A percentile compares a stretch with the other conserved stretches of the same genome.
Evolutionary conservation across 345 rosid genomes (phyloP).

Genomic region (Eutrema heterophyllum): DNA sequence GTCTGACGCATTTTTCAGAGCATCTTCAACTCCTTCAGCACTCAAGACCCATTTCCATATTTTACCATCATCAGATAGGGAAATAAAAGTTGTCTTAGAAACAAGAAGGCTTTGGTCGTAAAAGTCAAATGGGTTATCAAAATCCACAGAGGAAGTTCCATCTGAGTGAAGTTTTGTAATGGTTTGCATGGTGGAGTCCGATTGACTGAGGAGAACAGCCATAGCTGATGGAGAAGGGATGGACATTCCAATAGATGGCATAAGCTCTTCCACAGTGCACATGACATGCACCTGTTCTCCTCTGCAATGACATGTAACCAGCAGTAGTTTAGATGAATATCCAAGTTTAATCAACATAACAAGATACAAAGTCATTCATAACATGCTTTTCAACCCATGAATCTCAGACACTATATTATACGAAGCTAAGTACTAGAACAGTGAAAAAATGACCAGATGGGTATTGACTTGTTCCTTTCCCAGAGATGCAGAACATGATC

Average conservation of each 20-base stretch:
- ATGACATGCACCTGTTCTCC: slow-evolving; percentile 85
- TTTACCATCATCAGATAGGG: slow-evolving; percentile 95
- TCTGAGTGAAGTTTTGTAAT: slow-evolving; percentile 62
- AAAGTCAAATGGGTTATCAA: slow-evolving; percentile 88
- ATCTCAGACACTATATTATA: neutral
- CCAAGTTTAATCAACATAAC: slow-evolving; percentile 21
- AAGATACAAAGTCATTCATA: slow-evolving; percentile 5
- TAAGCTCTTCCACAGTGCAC: slow-evolving; percentile 80
- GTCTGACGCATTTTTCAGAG: slow-evolving; percentile 36
- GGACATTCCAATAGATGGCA: slow-evolving; percentile 83
- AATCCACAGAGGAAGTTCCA: slow-evolving; percentile 48
- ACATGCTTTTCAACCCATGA: slow-evolving; percentile 1
- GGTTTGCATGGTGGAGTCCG: slow-evolving; percentile 78
- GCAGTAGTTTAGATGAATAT: slow-evolving; percentile 25
- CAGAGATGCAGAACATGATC: neutral
- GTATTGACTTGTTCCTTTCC: neutral
- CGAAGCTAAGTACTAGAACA: neutral
- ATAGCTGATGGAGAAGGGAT: slow-evolving; percentile 77
- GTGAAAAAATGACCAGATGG: neutral
- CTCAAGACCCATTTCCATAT: slow-evolving; percentile 92
- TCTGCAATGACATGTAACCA: slow-evolving; percentile 41
- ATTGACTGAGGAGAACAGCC: slow-evolving; percentile 53
- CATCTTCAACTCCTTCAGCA: slow-evolving; percentile 63
- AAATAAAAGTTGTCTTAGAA: slow-evolving; percentile 65
- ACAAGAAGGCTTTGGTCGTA: slow-evolving; percentile 62